phyloP scores from a whole-genome alignment of 106 monocot genomes.

The Acanthochlamys bracteata region DNA sequence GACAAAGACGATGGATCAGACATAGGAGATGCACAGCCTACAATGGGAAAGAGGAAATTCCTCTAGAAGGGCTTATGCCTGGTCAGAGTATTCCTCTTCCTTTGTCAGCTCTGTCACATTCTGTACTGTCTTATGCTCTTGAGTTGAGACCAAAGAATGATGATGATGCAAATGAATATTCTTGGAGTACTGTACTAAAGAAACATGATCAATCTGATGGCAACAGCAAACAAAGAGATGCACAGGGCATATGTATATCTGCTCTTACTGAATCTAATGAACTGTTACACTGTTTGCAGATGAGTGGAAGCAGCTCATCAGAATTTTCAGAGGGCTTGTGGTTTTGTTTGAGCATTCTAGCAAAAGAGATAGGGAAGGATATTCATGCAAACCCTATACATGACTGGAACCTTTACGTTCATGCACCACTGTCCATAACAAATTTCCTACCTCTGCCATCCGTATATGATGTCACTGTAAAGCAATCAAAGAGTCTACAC shows the following conservation, averaged over 20 bases:
- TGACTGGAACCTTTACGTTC: conserved; percentile 82
- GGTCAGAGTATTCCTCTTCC: conserved; percentile 76
- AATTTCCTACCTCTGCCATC: conserved; percentile 80
- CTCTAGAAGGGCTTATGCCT: conserved; percentile 55
- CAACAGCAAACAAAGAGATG: conserved; percentile 22
- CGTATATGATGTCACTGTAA: conserved; percentile 46
- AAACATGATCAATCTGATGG: conserved; percentile 24
- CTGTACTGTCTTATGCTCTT: conserved; percentile 45
- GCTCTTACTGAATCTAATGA: conserved; percentile 52
- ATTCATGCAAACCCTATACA: conserved; percentile 70
- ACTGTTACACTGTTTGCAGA: conserved; percentile 50
- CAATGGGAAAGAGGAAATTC: conserved; percentile 25
- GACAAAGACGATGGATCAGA: conserved; percentile 89
- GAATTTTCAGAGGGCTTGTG: conserved; percentile 36
- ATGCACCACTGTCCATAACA: conserved; percentile 56
- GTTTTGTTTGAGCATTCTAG: conserved; percentile 73
- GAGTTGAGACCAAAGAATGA: conserved; percentile 49
- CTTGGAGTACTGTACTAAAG: conserved; percentile 59
- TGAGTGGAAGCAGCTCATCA: conserved; percentile 30
- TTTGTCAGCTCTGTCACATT: conserved; percentile 50
- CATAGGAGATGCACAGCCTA: conserved; percentile 33
- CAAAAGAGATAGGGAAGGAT: conserved; percentile 91
- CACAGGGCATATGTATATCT: conserved; percentile 65
- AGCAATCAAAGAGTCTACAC: conserved; percentile 28
- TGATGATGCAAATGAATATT: conserved; percentile 42